Evolutionary conservation across 1,139 yeast species (phyloP), one percentile per base, ranked within the genome.

Genomic region (Waltiozyma solani): DNA sequence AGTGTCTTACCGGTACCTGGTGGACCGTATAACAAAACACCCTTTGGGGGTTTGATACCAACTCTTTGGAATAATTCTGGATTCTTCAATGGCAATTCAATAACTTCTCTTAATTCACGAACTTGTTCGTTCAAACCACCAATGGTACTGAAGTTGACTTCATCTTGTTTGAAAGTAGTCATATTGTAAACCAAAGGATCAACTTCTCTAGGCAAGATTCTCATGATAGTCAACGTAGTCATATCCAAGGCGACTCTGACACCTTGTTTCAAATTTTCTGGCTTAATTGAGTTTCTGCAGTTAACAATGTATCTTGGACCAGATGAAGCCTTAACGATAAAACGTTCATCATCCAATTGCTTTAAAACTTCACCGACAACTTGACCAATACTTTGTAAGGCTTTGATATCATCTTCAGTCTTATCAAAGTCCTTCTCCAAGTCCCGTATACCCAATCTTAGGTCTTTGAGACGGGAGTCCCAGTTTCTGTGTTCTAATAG

Each of bases 291-390:
- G 60, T 87, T 87, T 57, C 98, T 78, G 62, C 96, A 93, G 35
- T 97, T 97, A 40, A 93, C 98, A 53, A 93, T 91, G 59, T 93
- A 93, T 54, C 99, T 76, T 31, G 99, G 99, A 3, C 99, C 99
- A 39, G 91, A 80, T 7, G 95, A 83, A 2, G 98, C 97, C 65
- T 93, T 93, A 37, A 93, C 98, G 50, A 93, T 93, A 59, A 81
- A 91, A 52, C 96, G 71, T 58, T 93, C 98, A 39, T 86, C 96
- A 48, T 89, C 96, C 56, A 93, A 69, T 61, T 89, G 96, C 62
- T 93, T 93, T 66, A 93, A 75, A 21, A 93, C 95, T 62, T 93
- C 98, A 38, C 99, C 99, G 50, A 93, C 84, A 56, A 93, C 80
- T 63, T 93, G 99, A 5, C 99, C 99, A 46, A 93, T 95, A 45